phyloP scores from a whole-genome alignment of 495 filamentous ascomycete species.

The Aspergillus leporis region DNA sequence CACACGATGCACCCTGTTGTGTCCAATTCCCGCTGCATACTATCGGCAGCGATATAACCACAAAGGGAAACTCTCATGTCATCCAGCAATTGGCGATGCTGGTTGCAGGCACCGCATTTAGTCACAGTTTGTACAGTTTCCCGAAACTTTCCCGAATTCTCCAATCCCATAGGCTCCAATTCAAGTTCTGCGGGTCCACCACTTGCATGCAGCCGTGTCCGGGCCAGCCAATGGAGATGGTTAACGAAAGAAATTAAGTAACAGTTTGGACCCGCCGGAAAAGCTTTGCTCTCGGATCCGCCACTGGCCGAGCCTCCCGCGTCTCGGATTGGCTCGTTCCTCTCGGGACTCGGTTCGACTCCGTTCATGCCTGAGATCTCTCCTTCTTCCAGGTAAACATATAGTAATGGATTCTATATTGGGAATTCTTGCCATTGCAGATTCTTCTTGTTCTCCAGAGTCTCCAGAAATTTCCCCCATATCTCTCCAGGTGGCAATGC shows the following conservation, averaged over 20 bases:
- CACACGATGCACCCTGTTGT: not conserved
- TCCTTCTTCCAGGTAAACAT: too few species aligned
- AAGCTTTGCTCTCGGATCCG: slow-evolving; percentile 5
- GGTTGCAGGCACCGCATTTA: slow-evolving; percentile 3
- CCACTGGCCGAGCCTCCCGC: not conserved
- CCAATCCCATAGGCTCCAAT: not conserved
- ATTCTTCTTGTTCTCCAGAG: not conserved
- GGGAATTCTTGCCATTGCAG: not conserved
- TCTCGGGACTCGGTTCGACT: not conserved
- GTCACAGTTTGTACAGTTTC: slow-evolving; percentile 1
- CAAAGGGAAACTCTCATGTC: not conserved
- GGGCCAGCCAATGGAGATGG: not conserved
- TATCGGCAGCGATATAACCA: not conserved
- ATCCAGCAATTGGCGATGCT: not conserved
- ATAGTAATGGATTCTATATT: too few species aligned
- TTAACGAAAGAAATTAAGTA: not conserved
- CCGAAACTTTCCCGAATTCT: not conserved
- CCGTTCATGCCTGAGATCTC: slow-evolving; percentile 4
- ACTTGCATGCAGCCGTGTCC: not conserved
- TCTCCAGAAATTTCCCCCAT: not conserved
- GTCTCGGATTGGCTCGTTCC: not conserved
- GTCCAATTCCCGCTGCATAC: not conserved
- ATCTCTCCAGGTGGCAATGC: not conserved
- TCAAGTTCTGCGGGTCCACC: slow-evolving; percentile 2
- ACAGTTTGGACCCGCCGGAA: not conserved